Evolutionary conservation across 2,329 filamentous ascomycete genomes (phyloP), one percentile per base, ranked within the genome.

Genomic region (Emergomyces africanus): DNA sequence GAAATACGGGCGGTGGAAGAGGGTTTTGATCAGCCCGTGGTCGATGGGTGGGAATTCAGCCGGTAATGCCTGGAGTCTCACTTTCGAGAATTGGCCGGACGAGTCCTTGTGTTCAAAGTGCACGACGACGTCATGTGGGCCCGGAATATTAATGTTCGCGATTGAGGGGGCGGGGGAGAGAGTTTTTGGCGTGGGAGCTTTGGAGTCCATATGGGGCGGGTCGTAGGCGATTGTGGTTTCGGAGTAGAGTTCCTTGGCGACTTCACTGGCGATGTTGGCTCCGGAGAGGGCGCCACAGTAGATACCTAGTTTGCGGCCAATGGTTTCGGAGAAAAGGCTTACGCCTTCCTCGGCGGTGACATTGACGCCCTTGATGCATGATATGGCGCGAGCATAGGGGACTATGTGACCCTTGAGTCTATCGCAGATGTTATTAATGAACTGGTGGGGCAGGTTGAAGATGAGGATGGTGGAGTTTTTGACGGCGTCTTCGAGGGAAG

Each of bases 161-260:
- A 80, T 77, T 23, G 77, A 82, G 58, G 74, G 69, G 37, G 71
- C 77, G 5, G 83, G 81, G 74, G 68, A 81, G 25, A 77, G 68
- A 79, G 75, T 53, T 67, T 73, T 74, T 5, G 81, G 81, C 12
- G 87, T 86, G 1, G 88, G 85, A 48, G 85, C 84, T 67, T 87
- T 84, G 66, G 88, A 94, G 75, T 97, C 92, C 77, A 95, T 84
- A 18, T 83, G 82, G 0, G 94, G 94, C 28, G 94, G 92, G 69
- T 96, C 90, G 74, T 99, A 99, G 53, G 91, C 94, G 61, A 99
- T 86, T 25, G 92, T 99, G 2, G 94, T 97, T 77, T 97, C 94
- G 62, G 88, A 96, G 82, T 90, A 97, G 74, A 96, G 96, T 78
- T 96, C 94, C 65, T 85, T 83, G 0, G 94, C 94, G 67, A 99